A percentile compares a stretch with the other conserved stretches of the same genome.
phyloP scores from a whole-genome alignment of 495 filamentous ascomycete species.

The Hyaloscypha bicolor region DNA sequence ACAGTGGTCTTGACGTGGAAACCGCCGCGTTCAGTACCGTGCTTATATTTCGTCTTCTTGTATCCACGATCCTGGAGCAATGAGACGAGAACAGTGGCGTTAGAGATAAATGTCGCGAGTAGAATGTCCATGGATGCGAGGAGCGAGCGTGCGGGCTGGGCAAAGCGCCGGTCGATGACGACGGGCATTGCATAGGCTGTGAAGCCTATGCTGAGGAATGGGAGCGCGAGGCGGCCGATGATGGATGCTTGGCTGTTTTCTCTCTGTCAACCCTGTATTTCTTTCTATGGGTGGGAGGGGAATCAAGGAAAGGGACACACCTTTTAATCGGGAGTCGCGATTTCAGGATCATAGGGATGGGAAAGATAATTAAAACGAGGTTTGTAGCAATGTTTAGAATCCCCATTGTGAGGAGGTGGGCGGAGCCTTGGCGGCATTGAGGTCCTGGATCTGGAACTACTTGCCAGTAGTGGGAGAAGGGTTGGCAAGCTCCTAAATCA shows the following conservation, averaged over 20 bases:
- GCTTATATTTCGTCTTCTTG: conserved; percentile 74
- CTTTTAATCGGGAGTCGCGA: conserved; percentile 66
- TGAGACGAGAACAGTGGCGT: conserved; percentile 78
- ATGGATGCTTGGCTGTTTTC: conserved; percentile 25
- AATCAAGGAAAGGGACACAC: conserved; percentile 43
- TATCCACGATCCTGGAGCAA: conserved; percentile 77
- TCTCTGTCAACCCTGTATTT: not conserved
- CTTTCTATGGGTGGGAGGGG: not conserved
- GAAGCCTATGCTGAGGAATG: conserved; percentile 19
- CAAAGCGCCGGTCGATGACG: conserved; percentile 59
- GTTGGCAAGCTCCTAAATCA: conserved; percentile 81
- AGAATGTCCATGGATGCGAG: conserved; percentile 78
- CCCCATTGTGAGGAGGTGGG: conserved; percentile 84
- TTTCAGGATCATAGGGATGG: conserved; percentile 79
- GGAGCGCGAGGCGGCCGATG: conserved; percentile 24
- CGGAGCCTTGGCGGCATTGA: conserved; percentile 78
- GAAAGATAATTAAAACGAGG: conserved; percentile 80
- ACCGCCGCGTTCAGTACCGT: conserved; percentile 33
- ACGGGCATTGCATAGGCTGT: conserved; percentile 61
- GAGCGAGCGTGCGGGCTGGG: conserved; percentile 74
- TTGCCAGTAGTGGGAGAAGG: conserved; percentile 88
- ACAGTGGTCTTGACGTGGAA: conserved; percentile 15
- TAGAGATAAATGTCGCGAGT: conserved; percentile 72
- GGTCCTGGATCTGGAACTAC: conserved; percentile 88
- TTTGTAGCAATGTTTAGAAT: conserved; percentile 86